Evolutionary conservation across 306 rosid genomes (phyloP).

Genomic region (Vigna unguiculata): DNA sequence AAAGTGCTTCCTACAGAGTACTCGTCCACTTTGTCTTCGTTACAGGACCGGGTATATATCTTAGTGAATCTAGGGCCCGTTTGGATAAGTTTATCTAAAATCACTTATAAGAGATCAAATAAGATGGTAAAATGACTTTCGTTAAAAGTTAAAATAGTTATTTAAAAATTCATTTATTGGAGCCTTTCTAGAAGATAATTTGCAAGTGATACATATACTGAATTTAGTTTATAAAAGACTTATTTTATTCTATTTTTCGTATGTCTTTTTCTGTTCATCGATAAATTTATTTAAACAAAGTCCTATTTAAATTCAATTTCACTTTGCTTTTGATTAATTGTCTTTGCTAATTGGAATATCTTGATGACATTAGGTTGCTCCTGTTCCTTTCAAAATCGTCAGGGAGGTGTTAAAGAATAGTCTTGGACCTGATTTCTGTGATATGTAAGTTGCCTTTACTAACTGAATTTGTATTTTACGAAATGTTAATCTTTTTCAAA

Average conservation of each 20-base stretch:
- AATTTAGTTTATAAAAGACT: too few relatives aligned
- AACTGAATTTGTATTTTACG: conserved; percentile 31
- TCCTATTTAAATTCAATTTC: conserved; percentile 1
- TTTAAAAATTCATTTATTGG: too few relatives aligned
- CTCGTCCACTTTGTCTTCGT: conserved; percentile 68
- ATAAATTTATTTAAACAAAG: too few relatives aligned
- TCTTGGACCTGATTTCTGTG: conserved; percentile 69
- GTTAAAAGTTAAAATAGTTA: too few relatives aligned
- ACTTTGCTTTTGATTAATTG: conserved; percentile 23
- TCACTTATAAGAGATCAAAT: too few relatives aligned
- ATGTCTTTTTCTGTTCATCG: too few relatives aligned
- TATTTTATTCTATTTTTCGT: too few relatives aligned
- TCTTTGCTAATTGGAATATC: conserved; percentile 41
- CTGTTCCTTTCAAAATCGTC: conserved; percentile 70
- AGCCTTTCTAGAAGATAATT: too few relatives aligned
- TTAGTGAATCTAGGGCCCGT: neutral
- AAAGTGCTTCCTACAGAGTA: conserved; percentile 79
- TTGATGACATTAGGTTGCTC: conserved; percentile 70
- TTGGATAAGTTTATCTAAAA: too few relatives aligned
- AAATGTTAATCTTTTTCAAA: conserved; percentile 7
- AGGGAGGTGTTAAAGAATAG: conserved; percentile 61
- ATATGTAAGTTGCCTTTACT: conserved; percentile 63
- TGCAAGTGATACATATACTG: too few relatives aligned
- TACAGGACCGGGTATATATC: conserved; percentile 80
- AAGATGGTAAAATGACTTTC: too few relatives aligned